Percentiles rank a stretch among this genome's conserved stretches.
These are phyloP conservation scores for Cladosporium velox DNA, from an alignment of 2,329 filamentous ascomycete species.

Conservation along the genomic window DNA sequence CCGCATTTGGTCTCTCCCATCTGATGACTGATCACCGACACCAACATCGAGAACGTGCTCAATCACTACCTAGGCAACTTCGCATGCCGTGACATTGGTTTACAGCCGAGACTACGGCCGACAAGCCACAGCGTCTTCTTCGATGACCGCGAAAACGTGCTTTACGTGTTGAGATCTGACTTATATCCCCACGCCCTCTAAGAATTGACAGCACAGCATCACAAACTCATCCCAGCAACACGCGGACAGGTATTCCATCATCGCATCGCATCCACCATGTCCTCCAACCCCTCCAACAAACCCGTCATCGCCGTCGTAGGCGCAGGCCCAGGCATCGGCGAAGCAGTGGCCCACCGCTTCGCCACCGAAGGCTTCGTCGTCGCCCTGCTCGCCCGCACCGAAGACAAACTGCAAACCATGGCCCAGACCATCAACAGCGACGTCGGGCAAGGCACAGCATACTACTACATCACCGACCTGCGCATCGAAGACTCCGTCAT, in stretches of 20 bases:
- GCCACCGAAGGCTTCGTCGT: conserved; percentile 29
- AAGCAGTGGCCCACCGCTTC: conserved; percentile 32
- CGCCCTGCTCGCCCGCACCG: conserved; percentile 30
- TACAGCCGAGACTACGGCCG: neutral
- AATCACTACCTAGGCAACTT: neutral
- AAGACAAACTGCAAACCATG: conserved; percentile 30
- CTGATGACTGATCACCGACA: neutral
- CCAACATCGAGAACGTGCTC: neutral
- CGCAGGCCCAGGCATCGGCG: conserved; percentile 32
- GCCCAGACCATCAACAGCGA: conserved; percentile 27
- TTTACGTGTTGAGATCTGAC: neutral
- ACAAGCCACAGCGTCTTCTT: neutral
- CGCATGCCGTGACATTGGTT: neutral
- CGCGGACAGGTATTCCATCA: neutral
- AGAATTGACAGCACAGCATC: neutral
- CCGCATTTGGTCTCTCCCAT: neutral
- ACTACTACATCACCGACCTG: conserved; percentile 29
- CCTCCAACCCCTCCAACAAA: conserved; percentile 24
- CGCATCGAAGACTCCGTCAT: conserved; percentile 26
- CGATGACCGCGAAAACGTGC: neutral
- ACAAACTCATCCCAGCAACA: neutral
- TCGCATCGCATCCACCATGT: conserved; percentile 16
- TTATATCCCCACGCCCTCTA: neutral
- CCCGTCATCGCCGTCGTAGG: conserved; percentile 31
- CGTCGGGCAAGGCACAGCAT: conserved; percentile 24